Evolutionary conservation across 441 rosid species (phyloP).

Genomic region (Adansonia grandidieri): DNA sequence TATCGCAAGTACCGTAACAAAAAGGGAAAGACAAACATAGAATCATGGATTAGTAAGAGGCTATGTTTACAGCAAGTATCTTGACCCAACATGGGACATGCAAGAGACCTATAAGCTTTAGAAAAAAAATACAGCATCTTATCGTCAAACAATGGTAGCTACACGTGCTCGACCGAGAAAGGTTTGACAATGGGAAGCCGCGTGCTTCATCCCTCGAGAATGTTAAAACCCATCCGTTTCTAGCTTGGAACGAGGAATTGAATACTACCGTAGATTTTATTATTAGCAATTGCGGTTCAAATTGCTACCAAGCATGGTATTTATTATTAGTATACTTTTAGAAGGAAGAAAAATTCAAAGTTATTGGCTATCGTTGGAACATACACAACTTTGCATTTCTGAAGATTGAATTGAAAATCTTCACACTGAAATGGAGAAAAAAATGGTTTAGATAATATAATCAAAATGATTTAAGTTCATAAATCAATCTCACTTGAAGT

Average conservation of each 20-base stretch:
- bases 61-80: too few relatives aligned
- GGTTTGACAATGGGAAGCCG: background rate
- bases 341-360: background rate
- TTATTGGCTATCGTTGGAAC: background rate
- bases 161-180: background rate
- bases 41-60: too few relatives aligned
- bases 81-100: background rate
- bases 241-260: background rate
- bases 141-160: too few relatives aligned
- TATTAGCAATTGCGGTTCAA: background rate
- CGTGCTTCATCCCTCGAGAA: background rate
- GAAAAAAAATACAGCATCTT: too few relatives aligned
- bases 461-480: background rate
- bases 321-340: background rate
- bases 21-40: too few relatives aligned
- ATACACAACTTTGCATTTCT: background rate
- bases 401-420: background rate
- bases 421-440: background rate
- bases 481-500: background rate
- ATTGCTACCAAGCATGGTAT: background rate
- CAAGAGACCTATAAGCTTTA: background rate
- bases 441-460: background rate
- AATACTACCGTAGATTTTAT: too few relatives aligned
- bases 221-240: background rate
- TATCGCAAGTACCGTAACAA: too few relatives aligned